phyloP scores from a whole-genome alignment of 768 basidiomycete species.

The Tulasnella sp. region DNA sequence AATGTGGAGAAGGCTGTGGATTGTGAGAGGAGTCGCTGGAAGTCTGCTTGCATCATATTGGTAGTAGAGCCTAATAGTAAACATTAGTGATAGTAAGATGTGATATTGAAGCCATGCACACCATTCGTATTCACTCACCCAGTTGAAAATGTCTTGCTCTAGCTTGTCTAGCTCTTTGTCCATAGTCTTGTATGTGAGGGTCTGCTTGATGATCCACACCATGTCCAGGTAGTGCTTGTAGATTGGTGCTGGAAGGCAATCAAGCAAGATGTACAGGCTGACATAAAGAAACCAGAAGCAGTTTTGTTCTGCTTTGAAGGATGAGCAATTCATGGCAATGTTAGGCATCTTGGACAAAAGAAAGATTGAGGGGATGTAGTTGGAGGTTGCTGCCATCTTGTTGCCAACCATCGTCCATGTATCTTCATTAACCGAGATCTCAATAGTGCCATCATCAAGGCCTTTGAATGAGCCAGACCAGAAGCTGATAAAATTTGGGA shows the following conservation, averaged over 20 bases:
- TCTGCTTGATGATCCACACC: neutral
- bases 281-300: slow-evolving; percentile 22
- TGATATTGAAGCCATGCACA: no score
- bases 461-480: slow-evolving; percentile 35
- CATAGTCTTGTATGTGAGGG: neutral
- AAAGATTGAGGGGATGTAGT: slow-evolving; percentile 30
- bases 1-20: no score
- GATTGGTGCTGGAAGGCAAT: neutral
- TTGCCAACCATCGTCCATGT: slow-evolving; percentile 35
- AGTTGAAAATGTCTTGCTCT: neutral
- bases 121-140: slow-evolving; percentile 5
- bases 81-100: no score
- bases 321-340: neutral
- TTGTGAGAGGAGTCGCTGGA: no score
- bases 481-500: slow-evolving; percentile 31
- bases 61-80: no score
- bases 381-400: slow-evolving; percentile 26
- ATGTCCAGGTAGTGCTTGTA: slow-evolving; percentile 7
- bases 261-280: slow-evolving; percentile 19
- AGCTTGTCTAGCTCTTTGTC: neutral
- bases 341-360: slow-evolving; percentile 19
- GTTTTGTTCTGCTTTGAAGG: slow-evolving; percentile 21
- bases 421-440: slow-evolving; percentile 22
- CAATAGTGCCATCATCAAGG: slow-evolving; percentile 21
- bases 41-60: no score